Base-by-base conservation (phyloP, 768 basidiomycete species). In the Tephrocybe sp. region DNA sequence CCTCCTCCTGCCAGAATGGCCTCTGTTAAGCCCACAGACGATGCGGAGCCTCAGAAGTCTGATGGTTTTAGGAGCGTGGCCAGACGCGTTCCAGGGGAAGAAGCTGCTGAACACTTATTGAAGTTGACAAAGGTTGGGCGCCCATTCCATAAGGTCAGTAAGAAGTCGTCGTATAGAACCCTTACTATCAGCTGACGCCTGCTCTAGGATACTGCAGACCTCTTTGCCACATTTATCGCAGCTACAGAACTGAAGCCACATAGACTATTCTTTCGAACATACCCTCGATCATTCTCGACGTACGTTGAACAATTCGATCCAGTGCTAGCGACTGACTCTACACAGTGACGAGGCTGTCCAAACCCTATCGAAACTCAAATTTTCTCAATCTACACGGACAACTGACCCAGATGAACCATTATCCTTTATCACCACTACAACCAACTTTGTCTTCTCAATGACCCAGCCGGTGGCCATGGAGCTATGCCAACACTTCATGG, bases 401-500 rank as follows among this genome's bases (percentile, higher is more conserved):
- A 15, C 31, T 9, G 51, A 52, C 41, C 51, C 55, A 26, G 40
- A 52, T 4, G 47, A 49, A 25, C 51, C 51, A 15, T 28, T 47
- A 9, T 30, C 21, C 7, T 43, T 42, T 37, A 39, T 56, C 24
- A 56, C 55, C 8, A 56, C 55, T 19, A 56, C 55, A 8, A 56
- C 55, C 11, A 56, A 52, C 30, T 56, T 49, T 16, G 37, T 56
- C 3, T 56, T 56, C 35, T 52, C 51, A 13, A 56, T 56, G 55
- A 49, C 43, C 12, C 26, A 21, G 16, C 36, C 26, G 5, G 50
- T 45, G 25, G 51, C 53, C 13, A 49, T 52, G 45, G 49, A 48
- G 18, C 47, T 58, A 8, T 51, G 50, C n/a, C 59, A 59, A 42
- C 82, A 85, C 58, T 85, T 86, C 59, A 83, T 87, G 77, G 85